These are phyloP conservation scores for Umbilicaria muhlenbergii DNA, from an alignment of 495 filamentous ascomycete genomes.

Conservation along the genomic window DNA sequence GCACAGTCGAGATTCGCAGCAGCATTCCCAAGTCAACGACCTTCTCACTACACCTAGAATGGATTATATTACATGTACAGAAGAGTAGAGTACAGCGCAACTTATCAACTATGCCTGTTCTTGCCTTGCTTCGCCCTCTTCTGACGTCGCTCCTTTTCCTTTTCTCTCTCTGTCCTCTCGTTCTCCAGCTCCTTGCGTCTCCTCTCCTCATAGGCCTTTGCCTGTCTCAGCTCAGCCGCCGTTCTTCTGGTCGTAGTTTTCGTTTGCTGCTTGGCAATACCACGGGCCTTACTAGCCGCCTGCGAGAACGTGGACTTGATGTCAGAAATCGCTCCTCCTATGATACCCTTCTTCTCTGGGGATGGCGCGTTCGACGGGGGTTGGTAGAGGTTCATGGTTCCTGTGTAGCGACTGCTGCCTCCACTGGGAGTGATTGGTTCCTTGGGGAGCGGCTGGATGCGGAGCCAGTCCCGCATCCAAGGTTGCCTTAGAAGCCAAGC, in stretches of 20 bases:
- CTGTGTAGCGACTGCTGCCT: background rate
- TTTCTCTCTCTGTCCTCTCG: background rate
- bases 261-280: background rate
- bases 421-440: background rate
- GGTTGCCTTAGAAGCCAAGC: slow-evolving; percentile 32
- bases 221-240: slow-evolving; percentile 2
- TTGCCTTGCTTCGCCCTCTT: too few species aligned
- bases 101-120: too few species aligned
- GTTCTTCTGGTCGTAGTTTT: slow-evolving; percentile 1
- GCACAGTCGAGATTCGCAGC: too few species aligned
- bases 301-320: background rate
- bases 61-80: too few species aligned
- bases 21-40: too few species aligned
- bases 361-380: background rate
- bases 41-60: too few species aligned
- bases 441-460: slow-evolving; percentile 32
- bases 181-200: background rate
- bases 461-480: slow-evolving; percentile 30
- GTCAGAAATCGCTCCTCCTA: background rate
- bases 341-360: background rate
- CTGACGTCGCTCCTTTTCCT: background rate
- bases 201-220: slow-evolving; percentile 5
- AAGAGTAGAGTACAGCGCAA: too few species aligned
- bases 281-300: background rate
- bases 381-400: background rate